A percentile compares a stretch with the other conserved stretches of the same genome.
Evolutionary conservation across 2,329 filamentous ascomycete species (phyloP).

Genomic region (Chaetomium sp.): DNA sequence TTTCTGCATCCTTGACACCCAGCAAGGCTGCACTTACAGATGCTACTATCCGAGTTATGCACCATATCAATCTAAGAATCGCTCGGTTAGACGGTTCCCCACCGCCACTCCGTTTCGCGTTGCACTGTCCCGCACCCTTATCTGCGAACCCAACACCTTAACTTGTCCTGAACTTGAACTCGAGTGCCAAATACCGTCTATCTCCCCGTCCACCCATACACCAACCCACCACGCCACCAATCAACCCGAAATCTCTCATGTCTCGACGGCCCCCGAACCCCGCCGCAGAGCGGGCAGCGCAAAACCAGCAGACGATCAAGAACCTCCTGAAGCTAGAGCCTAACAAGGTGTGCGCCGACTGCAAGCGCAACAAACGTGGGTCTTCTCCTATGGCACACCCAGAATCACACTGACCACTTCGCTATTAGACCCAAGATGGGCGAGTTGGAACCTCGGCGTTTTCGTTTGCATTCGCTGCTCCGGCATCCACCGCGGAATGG

Average conservation of each 20-base stretch:
- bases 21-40: background rate
- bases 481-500: conserved; percentile 97
- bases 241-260: conserved; percentile 52
- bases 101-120: conserved; percentile 7
- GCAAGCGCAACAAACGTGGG: conserved; percentile 95
- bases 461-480: conserved; percentile 99
- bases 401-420: conserved; percentile 11
- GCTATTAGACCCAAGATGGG: conserved; percentile 86
- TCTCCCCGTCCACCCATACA: background rate
- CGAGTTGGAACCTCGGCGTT: conserved; percentile 96
- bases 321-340: conserved; percentile 88
- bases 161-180: conserved; percentile 17
- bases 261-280: conserved; percentile 74
- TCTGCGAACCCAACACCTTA: conserved; percentile 17
- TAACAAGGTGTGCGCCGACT: conserved; percentile 97
- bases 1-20: background rate
- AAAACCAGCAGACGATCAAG: conserved; percentile 90
- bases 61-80: background rate
- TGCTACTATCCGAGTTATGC: conserved; percentile 1
- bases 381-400: conserved; percentile 40
- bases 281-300: conserved; percentile 83
- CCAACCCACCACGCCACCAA: background rate
- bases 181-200: background rate
- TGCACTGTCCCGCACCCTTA: conserved; percentile 15
- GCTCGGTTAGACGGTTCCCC: background rate